These are phyloP conservation scores for Tuctoria greenei DNA, from an alignment of 176 grass and related monocot species.

Conservation along the genomic window DNA sequence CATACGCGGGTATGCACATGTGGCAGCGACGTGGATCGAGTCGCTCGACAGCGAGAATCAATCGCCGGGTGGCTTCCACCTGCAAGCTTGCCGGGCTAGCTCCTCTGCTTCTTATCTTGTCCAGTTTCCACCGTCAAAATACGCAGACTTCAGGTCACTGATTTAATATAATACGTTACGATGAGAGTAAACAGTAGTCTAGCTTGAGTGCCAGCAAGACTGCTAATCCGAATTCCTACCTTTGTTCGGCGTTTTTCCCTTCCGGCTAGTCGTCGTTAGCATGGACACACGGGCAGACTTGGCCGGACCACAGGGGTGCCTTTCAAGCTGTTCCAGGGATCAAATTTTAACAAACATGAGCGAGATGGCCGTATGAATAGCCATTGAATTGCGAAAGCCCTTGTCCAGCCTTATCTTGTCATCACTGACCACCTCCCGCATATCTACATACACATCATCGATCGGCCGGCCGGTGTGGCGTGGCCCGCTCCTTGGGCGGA, in stretches of 20 bases:
- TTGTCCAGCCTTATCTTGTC: slow-evolving; percentile 7
- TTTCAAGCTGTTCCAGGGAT: background rate
- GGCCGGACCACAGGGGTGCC: slow-evolving; percentile 7
- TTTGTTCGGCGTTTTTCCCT: background rate
- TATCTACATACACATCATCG: background rate
- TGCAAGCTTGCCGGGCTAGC: background rate
- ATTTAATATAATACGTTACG: too few species aligned
- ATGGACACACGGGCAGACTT: slow-evolving; percentile 6
- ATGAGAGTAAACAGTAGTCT: too few species aligned
- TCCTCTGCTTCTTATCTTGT: background rate
- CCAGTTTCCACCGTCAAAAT: background rate
- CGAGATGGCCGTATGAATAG: background rate
- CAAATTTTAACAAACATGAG: background rate
- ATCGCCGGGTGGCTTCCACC: background rate
- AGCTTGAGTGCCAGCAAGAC: too few species aligned
- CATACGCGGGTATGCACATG: background rate
- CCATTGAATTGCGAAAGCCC: slow-evolving; percentile 32
- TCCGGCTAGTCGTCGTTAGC: slow-evolving; percentile 2
- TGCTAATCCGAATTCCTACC: too few species aligned
- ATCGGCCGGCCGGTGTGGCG: background rate
- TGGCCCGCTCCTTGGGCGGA: background rate
- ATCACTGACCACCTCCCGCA: background rate
- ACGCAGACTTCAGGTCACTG: background rate
- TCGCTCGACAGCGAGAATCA: background rate
- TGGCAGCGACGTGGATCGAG: background rate